A percentile compares a stretch with the other conserved stretches of the same genome.
These are phyloP conservation scores for Claviceps digitariae DNA, from an alignment of 2,329 filamentous ascomycete genomes.

Conservation along the genomic window DNA sequence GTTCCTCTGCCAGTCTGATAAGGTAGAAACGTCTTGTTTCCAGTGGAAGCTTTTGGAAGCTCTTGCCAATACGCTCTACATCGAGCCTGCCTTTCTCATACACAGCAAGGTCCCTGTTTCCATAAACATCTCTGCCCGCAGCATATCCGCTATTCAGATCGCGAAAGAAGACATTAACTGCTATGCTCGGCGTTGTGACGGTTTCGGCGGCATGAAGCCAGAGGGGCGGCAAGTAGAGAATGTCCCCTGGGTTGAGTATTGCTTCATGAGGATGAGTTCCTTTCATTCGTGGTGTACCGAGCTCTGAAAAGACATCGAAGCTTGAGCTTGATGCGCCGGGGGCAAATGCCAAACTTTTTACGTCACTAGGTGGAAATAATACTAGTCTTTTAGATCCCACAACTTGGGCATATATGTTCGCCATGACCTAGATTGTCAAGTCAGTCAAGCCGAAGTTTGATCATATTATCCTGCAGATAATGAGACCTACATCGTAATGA, in stretches of 20 bases:
- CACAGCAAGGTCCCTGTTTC: constrained; percentile 69
- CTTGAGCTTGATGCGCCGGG: constrained; percentile 71
- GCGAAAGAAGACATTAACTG: constrained; percentile 83
- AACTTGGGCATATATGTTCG: constrained; percentile 75
- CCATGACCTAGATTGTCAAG: constrained; percentile 49
- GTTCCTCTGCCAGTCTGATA: constrained; percentile 54
- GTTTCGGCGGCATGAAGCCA: constrained; percentile 71
- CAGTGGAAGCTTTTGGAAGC: constrained; percentile 50
- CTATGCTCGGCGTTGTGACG: constrained; percentile 47
- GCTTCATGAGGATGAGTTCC: constrained; percentile 53
- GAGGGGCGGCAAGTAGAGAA: constrained; percentile 67
- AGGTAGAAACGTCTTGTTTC: constrained; percentile 66
- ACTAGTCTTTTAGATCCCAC: constrained; percentile 58
- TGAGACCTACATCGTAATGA: constrained; percentile 58
- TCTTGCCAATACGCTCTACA: constrained; percentile 49
- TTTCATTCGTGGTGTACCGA: constrained; percentile 26
- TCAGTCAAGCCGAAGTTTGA: background rate
- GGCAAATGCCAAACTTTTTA: constrained; percentile 54
- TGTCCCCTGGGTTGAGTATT: constrained; percentile 54
- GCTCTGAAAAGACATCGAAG: constrained; percentile 51
- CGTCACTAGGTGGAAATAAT: constrained; percentile 67
- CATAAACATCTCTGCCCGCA: constrained; percentile 69
- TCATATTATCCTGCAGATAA: background rate
- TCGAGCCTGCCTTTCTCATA: constrained; percentile 73
- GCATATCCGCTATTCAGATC: constrained; percentile 56